phyloP scores from a whole-genome alignment of 805 yeast species.

The Hanseniaspora nectarophila region DNA sequence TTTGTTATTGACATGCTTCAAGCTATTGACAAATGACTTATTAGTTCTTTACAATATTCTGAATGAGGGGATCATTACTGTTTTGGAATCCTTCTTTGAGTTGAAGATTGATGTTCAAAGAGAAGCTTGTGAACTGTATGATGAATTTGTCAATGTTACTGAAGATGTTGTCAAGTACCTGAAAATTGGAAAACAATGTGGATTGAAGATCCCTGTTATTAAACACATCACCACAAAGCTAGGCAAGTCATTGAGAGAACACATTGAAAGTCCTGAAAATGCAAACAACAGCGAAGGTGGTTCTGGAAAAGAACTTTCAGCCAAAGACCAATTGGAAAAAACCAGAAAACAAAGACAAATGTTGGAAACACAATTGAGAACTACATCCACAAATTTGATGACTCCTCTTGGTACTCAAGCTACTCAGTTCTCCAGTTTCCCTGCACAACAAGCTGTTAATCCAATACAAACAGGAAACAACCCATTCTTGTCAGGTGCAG shows the following conservation, averaged over 20 bases:
- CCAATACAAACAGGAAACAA: conserved; percentile 17
- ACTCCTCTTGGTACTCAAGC: conserved; percentile 22
- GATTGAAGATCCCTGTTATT: conserved; percentile 85
- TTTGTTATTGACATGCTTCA: conserved; percentile 67
- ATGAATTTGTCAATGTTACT: conserved; percentile 73
- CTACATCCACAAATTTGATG: conserved; percentile 25
- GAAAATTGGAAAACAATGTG: conserved; percentile 81
- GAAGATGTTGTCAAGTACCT: conserved; percentile 76
- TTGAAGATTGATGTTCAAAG: conserved; percentile 78
- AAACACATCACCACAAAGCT: conserved; percentile 95
- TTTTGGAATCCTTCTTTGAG: conserved; percentile 89
- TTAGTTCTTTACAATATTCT: conserved; percentile 75
- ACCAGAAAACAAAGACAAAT: conserved; percentile 26
- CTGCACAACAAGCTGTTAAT: conserved; percentile 14
- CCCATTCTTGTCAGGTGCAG: conserved; percentile 19
- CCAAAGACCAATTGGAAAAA: conserved; percentile 28
- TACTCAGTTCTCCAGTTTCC: conserved; percentile 17
- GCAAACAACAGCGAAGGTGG: conserved; percentile 18
- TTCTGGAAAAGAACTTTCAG: conserved; percentile 14
- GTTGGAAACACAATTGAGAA: conserved; percentile 26
- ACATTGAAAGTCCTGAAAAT: conserved; percentile 38
- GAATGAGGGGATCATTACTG: conserved; percentile 90
- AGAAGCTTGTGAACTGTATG: conserved; percentile 72
- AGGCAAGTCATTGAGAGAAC: conserved; percentile 76
- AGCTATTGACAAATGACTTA: conserved; percentile 81